These are phyloP conservation scores for Pancytospora philotis DNA, from an alignment of 371 early-diverging fungal species.

Conservation along the genomic window DNA sequence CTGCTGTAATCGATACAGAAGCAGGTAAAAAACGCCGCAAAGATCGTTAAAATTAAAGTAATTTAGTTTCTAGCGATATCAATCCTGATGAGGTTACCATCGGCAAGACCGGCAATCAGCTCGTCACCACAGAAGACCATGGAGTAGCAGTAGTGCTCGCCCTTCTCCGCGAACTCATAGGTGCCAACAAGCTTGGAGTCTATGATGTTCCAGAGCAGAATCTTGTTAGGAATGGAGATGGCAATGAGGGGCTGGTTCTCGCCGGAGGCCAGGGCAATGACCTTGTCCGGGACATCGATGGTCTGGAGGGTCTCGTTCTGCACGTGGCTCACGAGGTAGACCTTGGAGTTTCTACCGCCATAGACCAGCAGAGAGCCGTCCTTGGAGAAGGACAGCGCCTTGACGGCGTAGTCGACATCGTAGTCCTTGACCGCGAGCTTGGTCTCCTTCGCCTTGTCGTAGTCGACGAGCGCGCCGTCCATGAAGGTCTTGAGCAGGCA, in stretches of 20 bases:
- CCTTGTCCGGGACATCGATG: constrained; percentile 36
- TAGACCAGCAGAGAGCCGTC: constrained; percentile 57
- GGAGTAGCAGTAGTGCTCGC: constrained; percentile 42
- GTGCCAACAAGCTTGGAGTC: constrained; percentile 38
- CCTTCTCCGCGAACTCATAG: constrained; percentile 30
- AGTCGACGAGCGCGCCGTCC: constrained; percentile 54
- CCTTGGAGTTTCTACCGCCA: constrained; percentile 51
- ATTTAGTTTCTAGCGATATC: constrained; percentile 40
- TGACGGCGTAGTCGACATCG: constrained; percentile 36
- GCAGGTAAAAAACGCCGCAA: neutral
- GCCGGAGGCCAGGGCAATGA: constrained; percentile 53
- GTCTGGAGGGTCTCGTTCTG: constrained; percentile 29
- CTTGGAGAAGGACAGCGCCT: constrained; percentile 46
- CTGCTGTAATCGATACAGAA: neutral
- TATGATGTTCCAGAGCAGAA: constrained; percentile 56
- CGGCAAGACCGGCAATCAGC: constrained; percentile 49
- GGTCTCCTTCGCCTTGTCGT: constrained; percentile 21
- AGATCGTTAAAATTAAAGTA: neutral
- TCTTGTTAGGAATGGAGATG: constrained; percentile 47
- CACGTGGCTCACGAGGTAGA: constrained; percentile 51
- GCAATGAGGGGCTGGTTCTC: constrained; percentile 53
- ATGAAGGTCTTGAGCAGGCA: constrained; percentile 61
- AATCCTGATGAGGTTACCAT: constrained; percentile 44
- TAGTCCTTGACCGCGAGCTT: constrained; percentile 8
- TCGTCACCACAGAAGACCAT: constrained; percentile 45